Conservation (phyloP, 2,329 filamentous ascomycete genomes). For the Balansia obtecta region DNA sequence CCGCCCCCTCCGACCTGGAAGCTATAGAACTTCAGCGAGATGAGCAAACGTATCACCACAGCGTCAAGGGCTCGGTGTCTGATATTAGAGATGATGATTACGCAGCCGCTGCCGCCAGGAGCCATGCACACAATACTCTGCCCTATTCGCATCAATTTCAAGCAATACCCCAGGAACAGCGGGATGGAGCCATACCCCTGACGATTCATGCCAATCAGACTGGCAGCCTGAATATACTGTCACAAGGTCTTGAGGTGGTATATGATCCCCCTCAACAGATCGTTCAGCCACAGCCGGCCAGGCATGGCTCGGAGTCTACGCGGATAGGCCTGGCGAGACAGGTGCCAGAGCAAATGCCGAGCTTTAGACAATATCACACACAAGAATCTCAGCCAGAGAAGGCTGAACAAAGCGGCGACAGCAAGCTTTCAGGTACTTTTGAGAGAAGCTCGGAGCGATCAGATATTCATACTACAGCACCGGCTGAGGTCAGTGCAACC, state of each 20-base stretch:
- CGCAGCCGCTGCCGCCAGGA: neutral
- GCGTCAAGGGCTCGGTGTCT: neutral
- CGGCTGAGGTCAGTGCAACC: neutral
- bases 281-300: neutral
- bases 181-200: no score
- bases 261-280: neutral
- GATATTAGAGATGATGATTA: neutral
- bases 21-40: neutral
- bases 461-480: neutral
- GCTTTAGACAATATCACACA: constrained; percentile 4
- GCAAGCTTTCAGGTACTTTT: constrained; percentile 20
- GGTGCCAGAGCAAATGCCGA: constrained; percentile 18
- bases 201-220: neutral
- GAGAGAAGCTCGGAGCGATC: constrained; percentile 19
- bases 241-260: neutral
- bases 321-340: constrained; percentile 23
- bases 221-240: neutral
- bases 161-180: neutral
- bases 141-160: constrained; percentile 8
- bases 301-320: constrained; percentile 14
- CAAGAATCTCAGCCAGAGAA: constrained; percentile 11
- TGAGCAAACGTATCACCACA: neutral
- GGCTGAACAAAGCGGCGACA: constrained; percentile 11
- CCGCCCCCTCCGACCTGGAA: constrained; percentile 3
- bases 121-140: neutral